Base-by-base conservation (phyloP, 108 stramenopile genomes). In the Cyclotella sp. region DNA sequence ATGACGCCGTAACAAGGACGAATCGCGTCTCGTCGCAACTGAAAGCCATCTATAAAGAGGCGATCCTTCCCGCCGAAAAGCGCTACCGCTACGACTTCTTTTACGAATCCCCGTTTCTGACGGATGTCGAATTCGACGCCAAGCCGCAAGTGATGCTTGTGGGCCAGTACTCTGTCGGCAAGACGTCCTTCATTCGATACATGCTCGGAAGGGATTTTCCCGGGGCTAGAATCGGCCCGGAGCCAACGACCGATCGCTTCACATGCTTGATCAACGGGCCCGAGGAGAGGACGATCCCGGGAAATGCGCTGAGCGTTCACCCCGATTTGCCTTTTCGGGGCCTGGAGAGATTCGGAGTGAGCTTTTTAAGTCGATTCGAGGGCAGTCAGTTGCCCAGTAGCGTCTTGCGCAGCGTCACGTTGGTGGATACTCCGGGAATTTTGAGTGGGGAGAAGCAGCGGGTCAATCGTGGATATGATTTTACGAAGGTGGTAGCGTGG, bases 341-440 rank as follows among this genome's bases (percentile, higher is more conserved):
- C 21, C 76, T 99, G 68, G 91, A 93, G 78, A 78, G 91, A 28
- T 98, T 98, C 74, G 99, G 99, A 27, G 97, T 97, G 21, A 90
- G 86, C 53, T 99, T 99, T 70, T 77, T 98, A 82, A 95, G 87
- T 73, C 91, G 98, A 26, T 97, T 99, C 49, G 98, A 98, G 85
- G 99, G 96, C 0, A 84, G 87, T 78, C 92, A 91, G 81, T 88
- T 95, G 73, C 91, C 89, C 18, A 90, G 88, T 59, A 90, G 78
- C 68, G 93, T 98, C 1, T 84, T 96, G 61, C 79, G 88, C 49
- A 91, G 90, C 67, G 88, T 99, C 46, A 98, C 97, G 24, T 81
- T 99, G 16, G 86, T 99, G 28, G 99, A 99, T 83, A 99, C 98
- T 13, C 99, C 99, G 3, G 99, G 99, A 51, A 96, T 99, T 64